Base-by-base conservation (phyloP, 2,329 filamentous ascomycete genomes). In the Pyrenochaeta sp. region DNA sequence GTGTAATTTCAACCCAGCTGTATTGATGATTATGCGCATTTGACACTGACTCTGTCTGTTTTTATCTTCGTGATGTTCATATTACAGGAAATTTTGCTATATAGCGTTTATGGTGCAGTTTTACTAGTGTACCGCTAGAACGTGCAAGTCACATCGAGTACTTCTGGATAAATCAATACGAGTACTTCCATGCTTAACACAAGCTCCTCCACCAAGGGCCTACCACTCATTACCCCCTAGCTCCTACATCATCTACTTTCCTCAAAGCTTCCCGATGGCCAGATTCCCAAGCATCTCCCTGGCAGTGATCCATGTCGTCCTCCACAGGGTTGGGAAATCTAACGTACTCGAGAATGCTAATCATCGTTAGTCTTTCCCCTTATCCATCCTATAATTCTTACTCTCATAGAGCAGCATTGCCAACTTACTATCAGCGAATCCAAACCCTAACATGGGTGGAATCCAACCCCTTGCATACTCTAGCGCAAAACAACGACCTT, bases 381-480 rank as follows among this genome's bases (percentile, higher is more conserved):
- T 19, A 19, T 19, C 19, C 19, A 19, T 19, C 19, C 19, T 19
- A 19, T 19, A 19, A 19, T 19, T 19, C 19, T 19, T 19, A 19
- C 19, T 19, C 19, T 34, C 30, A 36, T 4, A 22, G 56, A 9
- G 34, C 27, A 50, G 5, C 45, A 30, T 36, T 27, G 6, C n/a
- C 13, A 15, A 70, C 71, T 68, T 67, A 73, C 69, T 88, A 78
- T 96, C 93, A 62, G 92, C 91, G 77, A 90, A 94, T 59, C 93
- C 93, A 77, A 96, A 96, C 77, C 91, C 90, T 50, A 97, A 82
- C 93, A 97, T 96, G 56, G 91, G 91, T 46, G 93, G 93, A 78
- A 97, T 96, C 91, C 92, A 96, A 63, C 93, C 92, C 66, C 90
- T 84, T 46, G 91, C 91, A 78, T 93, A 91, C 83, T 94, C 91